Conservation (phyloP, 768 basidiomycete species). For the Amanita molliuscula region DNA sequence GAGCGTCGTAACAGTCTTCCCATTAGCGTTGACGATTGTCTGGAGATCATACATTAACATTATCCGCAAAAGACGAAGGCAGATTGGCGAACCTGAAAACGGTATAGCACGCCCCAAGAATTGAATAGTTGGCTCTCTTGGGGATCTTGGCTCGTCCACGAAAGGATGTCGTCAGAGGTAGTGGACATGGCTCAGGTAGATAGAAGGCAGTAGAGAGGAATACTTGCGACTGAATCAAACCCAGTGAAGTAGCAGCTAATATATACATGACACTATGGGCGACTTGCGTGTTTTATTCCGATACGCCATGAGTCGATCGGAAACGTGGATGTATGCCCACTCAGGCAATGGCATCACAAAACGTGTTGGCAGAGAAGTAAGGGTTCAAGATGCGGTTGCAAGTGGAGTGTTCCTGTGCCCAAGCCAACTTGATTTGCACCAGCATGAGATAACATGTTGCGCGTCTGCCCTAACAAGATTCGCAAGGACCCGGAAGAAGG, state of each 20-base stretch:
- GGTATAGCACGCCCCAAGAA: slow-evolving; percentile 71
- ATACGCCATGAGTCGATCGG: slow-evolving; percentile 41
- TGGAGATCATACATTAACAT: slow-evolving; percentile 23
- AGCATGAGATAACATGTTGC: background rate
- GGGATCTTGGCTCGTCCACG: slow-evolving; percentile 83
- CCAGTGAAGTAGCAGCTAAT: background rate
- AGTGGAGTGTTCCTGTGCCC: slow-evolving; percentile 63
- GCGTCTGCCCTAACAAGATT: slow-evolving; percentile 1
- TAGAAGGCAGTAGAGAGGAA: slow-evolving; percentile 17
- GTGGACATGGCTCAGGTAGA: slow-evolving; percentile 11
- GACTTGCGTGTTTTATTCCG: slow-evolving; percentile 29
- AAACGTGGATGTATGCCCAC: slow-evolving; percentile 66
- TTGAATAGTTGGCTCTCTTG: slow-evolving; percentile 79
- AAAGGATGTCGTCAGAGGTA: slow-evolving; percentile 56
- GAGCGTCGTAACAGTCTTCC: slow-evolving; percentile 66
- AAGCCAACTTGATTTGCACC: slow-evolving; percentile 12
- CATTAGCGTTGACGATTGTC: slow-evolving; percentile 55
- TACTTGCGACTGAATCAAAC: slow-evolving; percentile 13
- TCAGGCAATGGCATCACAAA: slow-evolving; percentile 58
- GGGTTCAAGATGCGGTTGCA: slow-evolving; percentile 43
- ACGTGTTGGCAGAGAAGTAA: slow-evolving; percentile 67
- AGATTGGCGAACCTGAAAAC: slow-evolving; percentile 52
- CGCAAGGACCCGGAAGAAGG: slow-evolving; percentile 1
- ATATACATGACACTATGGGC: slow-evolving; percentile 29
- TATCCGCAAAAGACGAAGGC: slow-evolving; percentile 11